Evolutionary conservation across 352 stramenopile genomes (phyloP).

Genomic region (Phytophthora niederhauseri): DNA sequence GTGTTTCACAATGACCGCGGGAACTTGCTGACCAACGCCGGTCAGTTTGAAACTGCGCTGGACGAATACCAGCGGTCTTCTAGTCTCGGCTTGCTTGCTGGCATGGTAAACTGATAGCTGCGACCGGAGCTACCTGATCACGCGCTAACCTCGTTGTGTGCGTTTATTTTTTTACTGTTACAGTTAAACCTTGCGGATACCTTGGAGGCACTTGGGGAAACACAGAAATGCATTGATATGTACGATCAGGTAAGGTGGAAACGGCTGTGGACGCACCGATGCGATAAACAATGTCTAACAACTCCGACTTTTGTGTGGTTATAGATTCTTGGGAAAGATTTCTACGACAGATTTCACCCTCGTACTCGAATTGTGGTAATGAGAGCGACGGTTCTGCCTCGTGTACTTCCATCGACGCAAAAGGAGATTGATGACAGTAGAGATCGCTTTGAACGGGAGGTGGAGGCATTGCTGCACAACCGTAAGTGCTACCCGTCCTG

Average conservation of each 20-base stretch:
- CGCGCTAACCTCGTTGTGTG: constrained; percentile 6
- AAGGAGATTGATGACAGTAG: constrained; percentile 55
- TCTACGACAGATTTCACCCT: constrained; percentile 27
- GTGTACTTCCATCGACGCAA: constrained; percentile 60
- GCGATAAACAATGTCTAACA: not conserved
- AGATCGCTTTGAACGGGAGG: constrained; percentile 44
- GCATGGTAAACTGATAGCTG: constrained; percentile 43
- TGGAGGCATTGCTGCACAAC: constrained; percentile 43
- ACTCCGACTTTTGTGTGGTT: constrained; percentile 2
- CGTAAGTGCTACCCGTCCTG: constrained; percentile 35
- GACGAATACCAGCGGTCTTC: constrained; percentile 59
- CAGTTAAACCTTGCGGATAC: constrained; percentile 64
- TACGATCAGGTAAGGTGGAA: constrained; percentile 51
- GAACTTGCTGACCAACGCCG: constrained; percentile 53
- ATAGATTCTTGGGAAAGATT: constrained; percentile 40
- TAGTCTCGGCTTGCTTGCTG: constrained; percentile 46
- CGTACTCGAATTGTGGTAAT: constrained; percentile 58
- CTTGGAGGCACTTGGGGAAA: constrained; percentile 66
- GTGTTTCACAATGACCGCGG: constrained; percentile 67
- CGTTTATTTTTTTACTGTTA: constrained; percentile 1
- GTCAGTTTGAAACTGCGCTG: constrained; percentile 63
- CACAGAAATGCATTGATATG: constrained; percentile 51
- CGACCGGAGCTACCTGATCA: not conserved
- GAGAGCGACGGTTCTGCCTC: constrained; percentile 67
- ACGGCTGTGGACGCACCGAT: not conserved